Evolutionary conservation across 495 filamentous ascomycete species (phyloP).

Genomic region (Massariosphaeria phaeospora): DNA sequence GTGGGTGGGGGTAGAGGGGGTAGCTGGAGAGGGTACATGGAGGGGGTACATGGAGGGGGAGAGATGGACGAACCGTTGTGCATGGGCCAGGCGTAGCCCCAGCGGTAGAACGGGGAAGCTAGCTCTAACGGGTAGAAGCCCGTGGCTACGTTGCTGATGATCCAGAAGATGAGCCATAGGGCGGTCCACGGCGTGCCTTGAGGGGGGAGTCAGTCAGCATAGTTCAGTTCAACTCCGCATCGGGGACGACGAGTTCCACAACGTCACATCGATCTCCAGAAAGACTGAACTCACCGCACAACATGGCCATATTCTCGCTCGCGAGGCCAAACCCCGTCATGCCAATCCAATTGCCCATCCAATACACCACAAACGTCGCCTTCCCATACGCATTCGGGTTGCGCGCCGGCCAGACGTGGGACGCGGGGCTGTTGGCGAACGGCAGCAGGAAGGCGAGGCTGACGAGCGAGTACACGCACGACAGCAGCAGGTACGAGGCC

Average conservation of each 20-base stretch:
- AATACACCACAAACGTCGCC: constrained; percentile 63
- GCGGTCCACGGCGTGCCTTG: constrained; percentile 63
- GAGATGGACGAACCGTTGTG: constrained; percentile 50
- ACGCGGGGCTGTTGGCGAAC: constrained; percentile 44
- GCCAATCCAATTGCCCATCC: constrained; percentile 70
- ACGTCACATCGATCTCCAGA: too few relatives aligned
- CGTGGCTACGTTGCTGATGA: constrained; percentile 64
- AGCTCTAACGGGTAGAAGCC: constrained; percentile 60
- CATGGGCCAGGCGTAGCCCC: constrained; percentile 71
- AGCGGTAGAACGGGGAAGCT: constrained; percentile 56
- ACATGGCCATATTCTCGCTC: constrained; percentile 69
- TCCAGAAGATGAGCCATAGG: constrained; percentile 72
- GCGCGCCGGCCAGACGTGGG: constrained; percentile 31
- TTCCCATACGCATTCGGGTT: constrained; percentile 53
- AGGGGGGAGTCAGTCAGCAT: too few relatives aligned
- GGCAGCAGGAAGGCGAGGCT: constrained; percentile 54
- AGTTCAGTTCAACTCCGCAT: too few relatives aligned
- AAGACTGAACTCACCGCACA: too few relatives aligned
- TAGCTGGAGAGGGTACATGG: neutral
- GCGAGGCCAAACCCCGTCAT: constrained; percentile 65
- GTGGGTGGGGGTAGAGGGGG: neutral
- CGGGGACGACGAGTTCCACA: too few relatives aligned
- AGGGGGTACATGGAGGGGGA: constrained; percentile 21
- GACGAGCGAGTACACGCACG: constrained; percentile 53
- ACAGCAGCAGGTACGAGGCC: constrained; percentile 61